Evolutionary conservation across 768 basidiomycete genomes (phyloP).

Genomic region (Hortiboletus campestris): DNA sequence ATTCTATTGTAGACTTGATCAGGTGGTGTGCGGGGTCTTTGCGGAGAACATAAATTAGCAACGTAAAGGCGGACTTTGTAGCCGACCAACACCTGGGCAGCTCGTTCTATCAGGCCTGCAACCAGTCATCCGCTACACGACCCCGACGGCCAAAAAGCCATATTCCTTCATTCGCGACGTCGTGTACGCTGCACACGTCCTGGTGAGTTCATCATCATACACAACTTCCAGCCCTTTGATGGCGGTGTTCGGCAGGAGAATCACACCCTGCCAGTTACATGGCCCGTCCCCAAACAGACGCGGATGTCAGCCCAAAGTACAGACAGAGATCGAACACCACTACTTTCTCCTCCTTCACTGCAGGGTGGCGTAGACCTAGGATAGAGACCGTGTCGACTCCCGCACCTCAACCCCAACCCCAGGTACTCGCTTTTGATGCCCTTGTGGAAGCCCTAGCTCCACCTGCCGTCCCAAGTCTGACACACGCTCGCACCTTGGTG

Average conservation of each 20-base stretch:
- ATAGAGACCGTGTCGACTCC: constrained; percentile 30
- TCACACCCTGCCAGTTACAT: constrained; percentile 19
- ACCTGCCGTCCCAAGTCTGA: constrained; percentile 63
- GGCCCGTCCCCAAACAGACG: constrained; percentile 33
- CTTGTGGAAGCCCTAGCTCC: constrained; percentile 46
- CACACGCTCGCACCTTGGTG: constrained; percentile 61
- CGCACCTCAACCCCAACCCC: constrained; percentile 26
- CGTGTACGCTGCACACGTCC: constrained; percentile 1
- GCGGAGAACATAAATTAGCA: constrained; percentile 16
- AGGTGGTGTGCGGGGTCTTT: constrained; percentile 24
- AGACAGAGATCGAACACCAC: constrained; percentile 45
- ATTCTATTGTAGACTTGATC: neutral
- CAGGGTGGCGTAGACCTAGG: constrained; percentile 39
- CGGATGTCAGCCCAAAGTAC: constrained; percentile 29
- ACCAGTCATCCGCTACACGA: constrained; percentile 11
- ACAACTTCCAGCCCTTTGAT: constrained; percentile 1
- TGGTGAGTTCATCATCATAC: constrained; percentile 14
- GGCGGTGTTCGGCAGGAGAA: constrained; percentile 10
- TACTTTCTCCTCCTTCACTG: constrained; percentile 37
- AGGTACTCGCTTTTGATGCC: constrained; percentile 39
- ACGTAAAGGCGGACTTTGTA: constrained; percentile 18
- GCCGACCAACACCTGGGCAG: neutral
- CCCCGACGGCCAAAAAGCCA: constrained; percentile 8
- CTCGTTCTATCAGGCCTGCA: neutral
- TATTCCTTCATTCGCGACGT: constrained; percentile 7